Evolutionary conservation across 2,329 filamentous ascomycete species (phyloP), one percentile per base, ranked within the genome.

Genomic region (Aspergillus tubingensis): DNA sequence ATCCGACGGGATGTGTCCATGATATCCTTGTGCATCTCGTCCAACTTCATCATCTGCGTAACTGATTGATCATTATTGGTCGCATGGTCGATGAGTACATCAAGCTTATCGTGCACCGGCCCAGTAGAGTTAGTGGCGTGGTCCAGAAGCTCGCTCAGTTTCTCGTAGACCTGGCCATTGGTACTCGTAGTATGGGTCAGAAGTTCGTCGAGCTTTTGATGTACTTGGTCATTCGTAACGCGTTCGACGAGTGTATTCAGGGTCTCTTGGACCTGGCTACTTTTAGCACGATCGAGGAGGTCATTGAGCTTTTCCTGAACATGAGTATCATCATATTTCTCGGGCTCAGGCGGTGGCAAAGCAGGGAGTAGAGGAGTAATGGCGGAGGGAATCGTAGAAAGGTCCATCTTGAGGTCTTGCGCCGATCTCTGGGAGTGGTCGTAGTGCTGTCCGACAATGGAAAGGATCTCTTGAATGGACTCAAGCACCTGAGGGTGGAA

Each of bases 401-500:
- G 74, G 57, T 82, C 83, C 10, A 83, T 82, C 70, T 85, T 87
- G 57, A 86, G 79, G 57, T 90, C 86, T 57, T 87, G 81, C 1
- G 82, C 79, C 0, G 88, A 84, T 48, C 85, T 83, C 76, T 93
- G 92, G 13, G 92, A 90, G 72, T 96, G 91, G 67, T 96, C 92
- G 70, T 90, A 96, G 73, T 98, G 93, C 72, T 96, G 86, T 23
- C 87, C 89, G 57, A 96, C 91, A 23, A 96, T 83, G 7, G 87
- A 82, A 41, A 96, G 83, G n/a, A 98, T 87, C 69, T 97, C 91
- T 68, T 92, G 90, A 65, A 99, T 86, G 0, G 91, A 86, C 56
- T 94, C 88, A 59, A 97, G 85, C 66, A 98, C 90, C 77, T 96
- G 90, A 1, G 95, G 95, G 68, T 97, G 90, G 65, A 90, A 89